Evolutionary conservation across 2,329 filamentous ascomycete genomes (phyloP), one percentile per base, ranked within the genome.

Genomic region (Exophiala sp.): DNA sequence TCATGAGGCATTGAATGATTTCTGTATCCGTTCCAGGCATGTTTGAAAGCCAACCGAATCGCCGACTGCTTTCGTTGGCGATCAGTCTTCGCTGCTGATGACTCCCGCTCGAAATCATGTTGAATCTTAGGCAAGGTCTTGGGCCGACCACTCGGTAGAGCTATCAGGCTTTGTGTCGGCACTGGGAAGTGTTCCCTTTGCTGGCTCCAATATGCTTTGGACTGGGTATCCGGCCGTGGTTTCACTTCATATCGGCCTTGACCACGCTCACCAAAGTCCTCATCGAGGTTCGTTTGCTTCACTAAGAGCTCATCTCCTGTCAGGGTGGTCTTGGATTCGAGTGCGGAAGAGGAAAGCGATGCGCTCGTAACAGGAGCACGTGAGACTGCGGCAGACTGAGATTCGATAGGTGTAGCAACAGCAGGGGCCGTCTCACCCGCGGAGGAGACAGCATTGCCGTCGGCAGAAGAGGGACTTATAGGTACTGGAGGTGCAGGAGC

Each of bases 21-120:
- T 65, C 81, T 87, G 72, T 97, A 97, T 34, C 88, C 89, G 3
- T 76, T 72, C 92, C 94, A 97, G 0, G 89, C 85, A 63, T 86
- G 86, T 64, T 81, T 75, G 69, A 95, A 88, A 54, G 91, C 87
- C 5, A 80, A 77, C 68, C 85, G 89, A 68, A 97, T 85, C 35
- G 78, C 74, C 7, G 77, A 75, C 54, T 87, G 79, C 53, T 88
- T 85, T 47, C 80, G 71, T 55, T 85, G 70, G 33, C 91, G 84
- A 62, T 83, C 82, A 44, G 78, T 76, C 63, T 82, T 85, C 24
- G 77, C 79, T 9, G 75, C 71, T 6, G 78, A 72, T 0, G 82
- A 76, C 69, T 96, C 91, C 32, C 75, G 68, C n/a, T 72, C 75
- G 66, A 95, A 95, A 2, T 75, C 71, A 67, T 84, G 79, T 69